Evolutionary conservation across 2,329 filamentous ascomycete species (phyloP).

Genomic region (Pseudogymnoascus sp.): DNA sequence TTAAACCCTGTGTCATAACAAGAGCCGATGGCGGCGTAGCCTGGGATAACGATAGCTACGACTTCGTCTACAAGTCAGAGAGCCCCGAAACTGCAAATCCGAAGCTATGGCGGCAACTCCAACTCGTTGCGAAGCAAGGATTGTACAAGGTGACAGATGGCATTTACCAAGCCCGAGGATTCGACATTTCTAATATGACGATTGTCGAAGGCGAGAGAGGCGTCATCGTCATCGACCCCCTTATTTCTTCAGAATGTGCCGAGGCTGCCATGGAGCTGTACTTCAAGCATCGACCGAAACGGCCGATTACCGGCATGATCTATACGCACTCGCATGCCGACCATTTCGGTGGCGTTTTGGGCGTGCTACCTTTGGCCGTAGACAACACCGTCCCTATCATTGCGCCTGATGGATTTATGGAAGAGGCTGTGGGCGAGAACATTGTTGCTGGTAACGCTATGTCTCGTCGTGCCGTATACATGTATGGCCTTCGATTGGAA

Average conservation of each 20-base stretch:
- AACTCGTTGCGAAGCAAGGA: constrained; percentile 27
- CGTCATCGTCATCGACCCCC: constrained; percentile 33
- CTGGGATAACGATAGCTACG: constrained; percentile 28
- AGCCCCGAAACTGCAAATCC: constrained; percentile 26
- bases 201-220: constrained; percentile 31
- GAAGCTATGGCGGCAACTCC: constrained; percentile 30
- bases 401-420: constrained; percentile 33
- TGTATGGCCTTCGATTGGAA: too few relatives aligned
- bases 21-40: constrained; percentile 12
- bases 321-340: constrained; percentile 36
- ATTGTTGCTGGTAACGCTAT: constrained; percentile 33
- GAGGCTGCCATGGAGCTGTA: constrained; percentile 30
- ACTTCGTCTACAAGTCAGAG: constrained; percentile 25
- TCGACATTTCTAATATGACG: constrained; percentile 36
- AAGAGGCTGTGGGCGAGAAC: constrained; percentile 32
- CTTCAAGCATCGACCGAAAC: constrained; percentile 20
- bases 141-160: constrained; percentile 29
- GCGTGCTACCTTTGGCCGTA: constrained; percentile 15
- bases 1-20: not conserved
- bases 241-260: constrained; percentile 31
- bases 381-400: constrained; percentile 8
- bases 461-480: constrained; percentile 31
- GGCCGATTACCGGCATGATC: constrained; percentile 29
- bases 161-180: constrained; percentile 34
- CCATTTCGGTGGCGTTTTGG: constrained; percentile 30